These are phyloP conservation scores for Teratosphaeria zuluensis DNA, from an alignment of 2,329 filamentous ascomycete species.

Conservation along the genomic window DNA sequence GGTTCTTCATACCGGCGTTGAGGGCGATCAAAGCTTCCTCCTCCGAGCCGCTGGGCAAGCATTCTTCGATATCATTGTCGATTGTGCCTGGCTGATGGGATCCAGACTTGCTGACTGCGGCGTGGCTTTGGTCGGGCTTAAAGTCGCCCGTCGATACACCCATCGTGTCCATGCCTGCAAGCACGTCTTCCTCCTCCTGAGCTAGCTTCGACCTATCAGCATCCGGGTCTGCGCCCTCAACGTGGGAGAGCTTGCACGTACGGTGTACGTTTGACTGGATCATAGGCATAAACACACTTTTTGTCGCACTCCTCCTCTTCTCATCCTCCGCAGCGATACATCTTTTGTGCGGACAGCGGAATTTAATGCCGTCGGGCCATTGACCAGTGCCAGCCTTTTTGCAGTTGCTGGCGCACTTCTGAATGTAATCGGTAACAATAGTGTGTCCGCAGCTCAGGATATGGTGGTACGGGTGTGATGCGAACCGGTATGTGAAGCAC, in stretches of 20 bases:
- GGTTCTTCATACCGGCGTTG: not conserved
- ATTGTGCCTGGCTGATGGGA: not conserved
- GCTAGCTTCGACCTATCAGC: not conserved
- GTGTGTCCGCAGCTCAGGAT: not conserved
- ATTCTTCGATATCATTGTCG: not conserved
- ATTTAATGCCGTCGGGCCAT: not conserved
- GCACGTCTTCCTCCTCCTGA: not conserved
- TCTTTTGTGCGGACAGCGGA: not conserved
- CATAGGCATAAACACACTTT: not conserved
- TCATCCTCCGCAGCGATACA: not conserved
- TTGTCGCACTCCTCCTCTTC: not conserved
- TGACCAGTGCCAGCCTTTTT: not conserved
- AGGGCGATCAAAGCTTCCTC: not conserved
- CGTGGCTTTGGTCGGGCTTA: not conserved
- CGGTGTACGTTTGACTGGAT: not conserved
- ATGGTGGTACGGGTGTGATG: not conserved
- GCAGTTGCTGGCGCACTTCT: constrained; percentile 1
- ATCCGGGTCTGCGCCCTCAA: not conserved
- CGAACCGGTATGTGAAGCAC: constrained; percentile 1
- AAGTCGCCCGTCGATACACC: not conserved
- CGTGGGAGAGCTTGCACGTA: not conserved
- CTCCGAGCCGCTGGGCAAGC: not conserved
- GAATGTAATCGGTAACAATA: not conserved
- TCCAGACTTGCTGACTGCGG: not conserved
- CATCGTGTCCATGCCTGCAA: not conserved